Evolutionary conservation across 169 alveolate genomes (phyloP).

Genomic region (Plasmodium sp.): DNA sequence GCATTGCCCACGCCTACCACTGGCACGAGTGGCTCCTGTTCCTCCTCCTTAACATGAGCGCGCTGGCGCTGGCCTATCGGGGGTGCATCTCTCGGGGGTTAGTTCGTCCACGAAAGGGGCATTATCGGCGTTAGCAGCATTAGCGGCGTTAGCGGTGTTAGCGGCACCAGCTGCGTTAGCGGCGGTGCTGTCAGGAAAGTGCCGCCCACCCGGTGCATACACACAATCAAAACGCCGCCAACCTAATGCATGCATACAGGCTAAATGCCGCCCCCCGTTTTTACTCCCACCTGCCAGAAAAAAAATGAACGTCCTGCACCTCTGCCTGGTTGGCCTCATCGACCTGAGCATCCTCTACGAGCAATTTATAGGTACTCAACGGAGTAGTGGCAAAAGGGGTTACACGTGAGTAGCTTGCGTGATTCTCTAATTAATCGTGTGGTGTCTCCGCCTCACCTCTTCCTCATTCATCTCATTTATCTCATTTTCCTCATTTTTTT

Average conservation of each 20-base stretch:
- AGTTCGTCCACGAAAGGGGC: background rate
- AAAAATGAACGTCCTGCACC: background rate
- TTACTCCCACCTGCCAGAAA: background rate
- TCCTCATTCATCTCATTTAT: background rate
- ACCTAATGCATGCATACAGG: background rate
- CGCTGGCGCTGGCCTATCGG: background rate
- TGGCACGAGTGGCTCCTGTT: slow-evolving; percentile 36
- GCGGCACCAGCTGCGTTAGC: background rate
- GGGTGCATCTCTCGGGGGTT: slow-evolving; percentile 6
- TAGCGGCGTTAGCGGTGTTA: too few relatives aligned
- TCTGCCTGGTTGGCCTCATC: background rate
- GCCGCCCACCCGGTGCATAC: background rate
- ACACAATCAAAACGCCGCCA: background rate
- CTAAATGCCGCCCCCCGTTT: background rate
- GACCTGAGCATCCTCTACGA: slow-evolving; percentile 21
- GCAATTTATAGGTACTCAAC: slow-evolving; percentile 30
- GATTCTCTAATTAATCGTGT: background rate
- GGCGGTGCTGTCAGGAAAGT: background rate
- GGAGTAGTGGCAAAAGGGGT: background rate
- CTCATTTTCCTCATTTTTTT: background rate
- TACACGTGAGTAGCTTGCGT: background rate
- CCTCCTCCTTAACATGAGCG: background rate
- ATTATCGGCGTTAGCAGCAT: background rate
- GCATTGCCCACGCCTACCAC: slow-evolving; percentile 8
- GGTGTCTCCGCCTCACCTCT: background rate